Percentiles rank a stretch among this genome's conserved stretches.
phyloP scores from a whole-genome alignment of 192 early-diverging fungal genomes.

The Coemansia sp. region DNA sequence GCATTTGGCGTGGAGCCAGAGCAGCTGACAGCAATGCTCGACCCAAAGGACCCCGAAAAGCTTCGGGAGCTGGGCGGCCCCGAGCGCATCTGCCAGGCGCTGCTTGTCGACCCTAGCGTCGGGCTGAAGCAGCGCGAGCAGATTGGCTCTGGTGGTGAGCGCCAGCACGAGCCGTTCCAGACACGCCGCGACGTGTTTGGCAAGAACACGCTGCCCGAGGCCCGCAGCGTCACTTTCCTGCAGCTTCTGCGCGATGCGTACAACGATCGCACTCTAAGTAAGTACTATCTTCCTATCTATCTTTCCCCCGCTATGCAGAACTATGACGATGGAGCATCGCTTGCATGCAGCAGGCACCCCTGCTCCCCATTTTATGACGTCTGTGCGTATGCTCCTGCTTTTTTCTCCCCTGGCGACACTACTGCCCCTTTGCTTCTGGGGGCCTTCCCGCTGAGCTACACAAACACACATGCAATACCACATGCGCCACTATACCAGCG shows the following conservation, averaged over 20 bases:
- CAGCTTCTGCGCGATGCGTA: slow-evolving; percentile 62
- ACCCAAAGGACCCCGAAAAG: slow-evolving; percentile 65
- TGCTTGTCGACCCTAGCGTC: slow-evolving; percentile 62
- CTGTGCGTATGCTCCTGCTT: background rate
- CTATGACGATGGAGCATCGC: background rate
- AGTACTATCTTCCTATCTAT: slow-evolving; percentile 10
- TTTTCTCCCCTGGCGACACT: background rate
- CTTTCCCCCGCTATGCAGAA: background rate
- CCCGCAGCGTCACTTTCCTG: slow-evolving; percentile 58
- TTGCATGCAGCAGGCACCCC: background rate
- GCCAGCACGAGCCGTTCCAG: slow-evolving; percentile 57
- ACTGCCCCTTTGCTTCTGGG: background rate
- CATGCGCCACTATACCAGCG: background rate
- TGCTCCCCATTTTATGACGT: background rate
- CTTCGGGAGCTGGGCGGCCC: slow-evolving; percentile 65
- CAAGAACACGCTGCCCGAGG: slow-evolving; percentile 60
- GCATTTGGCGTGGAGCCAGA: slow-evolving; percentile 56
- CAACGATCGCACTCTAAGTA: slow-evolving; percentile 70
- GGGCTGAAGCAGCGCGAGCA: slow-evolving; percentile 62
- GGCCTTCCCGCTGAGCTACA: too few relatives aligned
- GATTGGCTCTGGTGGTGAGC: slow-evolving; percentile 25
- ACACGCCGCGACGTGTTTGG: slow-evolving; percentile 54
- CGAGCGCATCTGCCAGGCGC: slow-evolving; percentile 59
- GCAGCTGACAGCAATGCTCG: slow-evolving; percentile 63
- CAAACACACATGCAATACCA: too few relatives aligned